Evolutionary conservation across 1,284 basidiomycete species (phyloP).

Genomic region (Pseudozyma flocculosa): DNA sequence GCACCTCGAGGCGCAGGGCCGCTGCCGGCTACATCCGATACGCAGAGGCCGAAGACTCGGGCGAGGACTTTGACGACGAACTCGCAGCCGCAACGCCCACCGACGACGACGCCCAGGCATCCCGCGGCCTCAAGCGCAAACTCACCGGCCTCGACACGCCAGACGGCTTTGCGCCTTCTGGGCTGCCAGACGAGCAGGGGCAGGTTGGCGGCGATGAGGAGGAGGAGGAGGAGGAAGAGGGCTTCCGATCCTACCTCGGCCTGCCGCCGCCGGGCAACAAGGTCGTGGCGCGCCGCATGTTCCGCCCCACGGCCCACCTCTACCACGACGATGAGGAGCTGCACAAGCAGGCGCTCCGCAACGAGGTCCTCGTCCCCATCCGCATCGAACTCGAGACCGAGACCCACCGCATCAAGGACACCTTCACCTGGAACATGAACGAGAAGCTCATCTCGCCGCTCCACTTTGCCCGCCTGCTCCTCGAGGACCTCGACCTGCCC

Average conservation of each 20-base stretch:
- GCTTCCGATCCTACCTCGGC: constrained; percentile 73
- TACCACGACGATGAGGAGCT: constrained; percentile 64
- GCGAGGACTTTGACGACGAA: constrained; percentile 43
- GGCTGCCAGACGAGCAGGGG: too few species aligned
- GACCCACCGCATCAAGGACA: constrained; percentile 84
- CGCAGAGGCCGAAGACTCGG: constrained; percentile 40
- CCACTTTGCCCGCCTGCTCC: constrained; percentile 80
- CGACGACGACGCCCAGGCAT: constrained; percentile 27
- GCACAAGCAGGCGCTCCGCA: constrained; percentile 47
- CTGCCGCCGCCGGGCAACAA: constrained; percentile 77
- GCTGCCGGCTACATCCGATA: constrained; percentile 38
- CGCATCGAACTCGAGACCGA: constrained; percentile 93
- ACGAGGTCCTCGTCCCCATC: constrained; percentile 80
- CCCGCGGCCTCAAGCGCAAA: constrained; percentile 30
- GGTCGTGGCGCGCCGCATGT: constrained; percentile 65
- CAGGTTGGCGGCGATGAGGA: constrained; percentile 19
- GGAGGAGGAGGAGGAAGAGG: constrained; percentile 35
- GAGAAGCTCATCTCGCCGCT: constrained; percentile 74
- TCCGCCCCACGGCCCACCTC: constrained; percentile 65
- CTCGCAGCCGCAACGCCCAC: constrained; percentile 10
- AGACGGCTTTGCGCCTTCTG: constrained; percentile 1
- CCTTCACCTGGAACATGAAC: constrained; percentile 94
- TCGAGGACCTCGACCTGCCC: constrained; percentile 81
- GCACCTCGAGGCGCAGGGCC: constrained; percentile 20
- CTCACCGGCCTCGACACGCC: constrained; percentile 1